Evolutionary conservation across 306 rosid genomes (phyloP).

Genomic region (Cucumis hystrix): DNA sequence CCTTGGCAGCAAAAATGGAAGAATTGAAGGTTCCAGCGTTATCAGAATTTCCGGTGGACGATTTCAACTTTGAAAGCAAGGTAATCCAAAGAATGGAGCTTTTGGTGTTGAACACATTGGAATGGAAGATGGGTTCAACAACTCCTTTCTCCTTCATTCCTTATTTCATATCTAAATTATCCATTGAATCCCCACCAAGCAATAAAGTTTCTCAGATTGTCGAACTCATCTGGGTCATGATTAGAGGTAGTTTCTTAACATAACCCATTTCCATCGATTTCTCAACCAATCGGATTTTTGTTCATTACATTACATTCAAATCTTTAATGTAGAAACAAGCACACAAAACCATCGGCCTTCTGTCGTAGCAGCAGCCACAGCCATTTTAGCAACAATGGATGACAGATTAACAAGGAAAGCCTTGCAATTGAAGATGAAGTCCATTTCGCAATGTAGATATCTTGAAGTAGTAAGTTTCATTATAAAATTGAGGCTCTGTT

Average conservation of each 20-base stretch:
- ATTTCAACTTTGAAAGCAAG: slow-evolving; percentile 33
- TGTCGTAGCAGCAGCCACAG: slow-evolving; percentile 65
- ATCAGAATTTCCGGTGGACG: slow-evolving; percentile 33
- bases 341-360: slow-evolving; percentile 55
- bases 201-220: slow-evolving; percentile 17
- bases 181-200: slow-evolving; percentile 25
- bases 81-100: slow-evolving; percentile 67
- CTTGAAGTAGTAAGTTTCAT: slow-evolving; percentile 41
- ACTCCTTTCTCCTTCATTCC: slow-evolving; percentile 65
- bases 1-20: slow-evolving; percentile 76
- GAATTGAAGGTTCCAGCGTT: slow-evolving; percentile 42
- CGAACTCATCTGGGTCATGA: slow-evolving; percentile 32
- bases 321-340: slow-evolving; percentile 40
- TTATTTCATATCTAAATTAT: slow-evolving; percentile 38
- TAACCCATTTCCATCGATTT: background rate
- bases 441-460: slow-evolving; percentile 26
- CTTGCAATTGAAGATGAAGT: slow-evolving; percentile 41
- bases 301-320: background rate
- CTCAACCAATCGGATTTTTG: background rate
- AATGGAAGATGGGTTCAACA: slow-evolving; percentile 48
- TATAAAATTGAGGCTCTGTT: background rate
- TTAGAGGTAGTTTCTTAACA: slow-evolving; percentile 29
- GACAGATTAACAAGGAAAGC: slow-evolving; percentile 31
- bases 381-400: slow-evolving; percentile 47
- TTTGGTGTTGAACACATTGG: slow-evolving; percentile 50